These are phyloP conservation scores for Harringtonia aguacate DNA, from an alignment of 2,329 filamentous ascomycete species.

Conservation along the genomic window DNA sequence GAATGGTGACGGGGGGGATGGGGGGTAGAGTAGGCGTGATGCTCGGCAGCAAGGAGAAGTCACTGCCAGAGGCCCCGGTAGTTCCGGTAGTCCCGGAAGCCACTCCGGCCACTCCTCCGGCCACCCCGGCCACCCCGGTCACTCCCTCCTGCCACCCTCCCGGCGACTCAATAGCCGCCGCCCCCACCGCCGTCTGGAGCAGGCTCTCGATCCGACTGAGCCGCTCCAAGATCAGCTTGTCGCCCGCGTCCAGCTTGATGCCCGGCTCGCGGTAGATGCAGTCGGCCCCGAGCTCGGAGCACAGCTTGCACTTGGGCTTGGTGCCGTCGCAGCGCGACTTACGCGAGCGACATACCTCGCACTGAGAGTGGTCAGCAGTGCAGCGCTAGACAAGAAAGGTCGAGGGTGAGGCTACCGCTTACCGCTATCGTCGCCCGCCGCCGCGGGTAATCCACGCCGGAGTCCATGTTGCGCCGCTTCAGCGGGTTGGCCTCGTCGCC, in stretches of 20 bases:
- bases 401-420: slow-evolving; percentile 19
- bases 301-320: slow-evolving; percentile 76
- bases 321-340: slow-evolving; percentile 73
- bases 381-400: too few relatives aligned
- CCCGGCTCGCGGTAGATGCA: slow-evolving; percentile 79
- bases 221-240: slow-evolving; percentile 75
- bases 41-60: too few relatives aligned
- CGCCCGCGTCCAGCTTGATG: slow-evolving; percentile 77
- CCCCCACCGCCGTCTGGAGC: slow-evolving; percentile 58
- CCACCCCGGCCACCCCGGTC: too few relatives aligned
- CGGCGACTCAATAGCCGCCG: too few relatives aligned
- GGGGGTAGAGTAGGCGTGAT: too few relatives aligned
- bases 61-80: too few relatives aligned
- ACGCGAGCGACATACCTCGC: slow-evolving; percentile 69
- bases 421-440: slow-evolving; percentile 56
- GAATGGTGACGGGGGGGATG: neutral
- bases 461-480: slow-evolving; percentile 52
- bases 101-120: too few relatives aligned
- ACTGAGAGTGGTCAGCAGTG: slow-evolving; percentile 46
- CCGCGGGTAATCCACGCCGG: slow-evolving; percentile 51
- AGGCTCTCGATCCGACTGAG: slow-evolving; percentile 68
- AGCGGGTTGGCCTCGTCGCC: slow-evolving; percentile 45
- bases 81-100: too few relatives aligned
- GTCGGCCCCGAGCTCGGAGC: slow-evolving; percentile 69
- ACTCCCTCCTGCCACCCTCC: too few relatives aligned